Conservation (phyloP, 805 yeast genomes). For the Maudiozyma saulgeensis region DNA sequence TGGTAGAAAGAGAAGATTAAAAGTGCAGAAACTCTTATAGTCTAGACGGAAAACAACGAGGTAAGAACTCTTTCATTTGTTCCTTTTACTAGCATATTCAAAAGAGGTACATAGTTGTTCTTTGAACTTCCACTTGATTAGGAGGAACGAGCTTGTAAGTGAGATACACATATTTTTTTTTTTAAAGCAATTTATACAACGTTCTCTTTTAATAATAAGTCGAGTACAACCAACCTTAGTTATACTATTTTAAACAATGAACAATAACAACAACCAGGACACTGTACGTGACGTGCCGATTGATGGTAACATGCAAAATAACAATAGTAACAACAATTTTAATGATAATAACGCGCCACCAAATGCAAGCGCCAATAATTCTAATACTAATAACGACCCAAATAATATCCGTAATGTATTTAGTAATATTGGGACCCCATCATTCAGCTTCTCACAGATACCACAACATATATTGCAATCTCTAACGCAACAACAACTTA, state of each 20-base stretch:
- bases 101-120: too few relatives aligned
- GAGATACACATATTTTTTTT: too few relatives aligned
- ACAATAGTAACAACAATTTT: neutral
- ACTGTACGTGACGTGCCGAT: neutral
- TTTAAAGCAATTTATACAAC: too few relatives aligned
- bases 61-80: too few relatives aligned
- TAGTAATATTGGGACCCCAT: constrained; percentile 28
- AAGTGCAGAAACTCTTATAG: too few relatives aligned
- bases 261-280: neutral
- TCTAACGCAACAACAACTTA: constrained; percentile 25
- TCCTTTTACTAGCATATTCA: too few relatives aligned
- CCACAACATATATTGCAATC: constrained; percentile 27
- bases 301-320: neutral
- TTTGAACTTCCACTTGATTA: too few relatives aligned
- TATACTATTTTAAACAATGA: neutral
- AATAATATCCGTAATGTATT: constrained; percentile 8
- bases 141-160: too few relatives aligned
- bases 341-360: neutral
- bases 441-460: constrained; percentile 26
- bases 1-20: too few relatives aligned
- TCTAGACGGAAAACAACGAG: too few relatives aligned
- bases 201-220: too few relatives aligned
- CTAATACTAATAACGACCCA: neutral
- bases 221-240: too few relatives aligned
- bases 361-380: neutral